These are phyloP conservation scores for Leucosporidium yakuticum DNA, from an alignment of 768 basidiomycete genomes.

Conservation along the genomic window DNA sequence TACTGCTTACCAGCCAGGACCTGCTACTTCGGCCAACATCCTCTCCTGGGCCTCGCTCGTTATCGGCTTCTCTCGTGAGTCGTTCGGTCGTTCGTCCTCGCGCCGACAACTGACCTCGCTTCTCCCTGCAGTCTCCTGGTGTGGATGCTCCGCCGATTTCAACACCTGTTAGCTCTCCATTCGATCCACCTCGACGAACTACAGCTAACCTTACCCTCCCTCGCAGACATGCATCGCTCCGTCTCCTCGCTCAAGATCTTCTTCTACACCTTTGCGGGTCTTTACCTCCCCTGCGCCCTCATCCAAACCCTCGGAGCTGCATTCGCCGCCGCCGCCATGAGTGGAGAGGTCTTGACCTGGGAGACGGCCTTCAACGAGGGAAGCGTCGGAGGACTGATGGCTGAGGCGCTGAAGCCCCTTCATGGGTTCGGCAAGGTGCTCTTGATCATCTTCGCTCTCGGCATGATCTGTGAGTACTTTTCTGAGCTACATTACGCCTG, in stretches of 20 bases:
- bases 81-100: too few species aligned
- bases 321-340: conserved; percentile 55
- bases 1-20: conserved; percentile 46
- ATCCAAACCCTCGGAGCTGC: conserved; percentile 63
- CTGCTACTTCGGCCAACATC: conserved; percentile 55
- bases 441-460: conserved; percentile 65
- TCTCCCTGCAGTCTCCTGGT: conserved; percentile 44
- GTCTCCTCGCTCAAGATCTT: conserved; percentile 52
- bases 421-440: conserved; percentile 50
- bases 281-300: conserved; percentile 52
- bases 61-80: conserved; percentile 57
- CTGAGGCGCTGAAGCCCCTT: conserved; percentile 46
- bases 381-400: conserved; percentile 49
- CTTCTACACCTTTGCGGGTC: conserved; percentile 59
- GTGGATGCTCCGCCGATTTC: conserved; percentile 56
- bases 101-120: conserved; percentile 51
- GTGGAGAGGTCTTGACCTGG: conserved; percentile 41
- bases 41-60: conserved; percentile 64
- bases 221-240: conserved; percentile 21
- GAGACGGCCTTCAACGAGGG: conserved; percentile 43
- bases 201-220: too few species aligned
- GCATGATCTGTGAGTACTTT: conserved; percentile 51
- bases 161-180: conserved; percentile 56
- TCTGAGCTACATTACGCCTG: too few species aligned
- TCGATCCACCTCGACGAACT: background rate